Evolutionary conservation across 1,284 basidiomycete species (phyloP).

Genomic region (Neolentinus lepideus): DNA sequence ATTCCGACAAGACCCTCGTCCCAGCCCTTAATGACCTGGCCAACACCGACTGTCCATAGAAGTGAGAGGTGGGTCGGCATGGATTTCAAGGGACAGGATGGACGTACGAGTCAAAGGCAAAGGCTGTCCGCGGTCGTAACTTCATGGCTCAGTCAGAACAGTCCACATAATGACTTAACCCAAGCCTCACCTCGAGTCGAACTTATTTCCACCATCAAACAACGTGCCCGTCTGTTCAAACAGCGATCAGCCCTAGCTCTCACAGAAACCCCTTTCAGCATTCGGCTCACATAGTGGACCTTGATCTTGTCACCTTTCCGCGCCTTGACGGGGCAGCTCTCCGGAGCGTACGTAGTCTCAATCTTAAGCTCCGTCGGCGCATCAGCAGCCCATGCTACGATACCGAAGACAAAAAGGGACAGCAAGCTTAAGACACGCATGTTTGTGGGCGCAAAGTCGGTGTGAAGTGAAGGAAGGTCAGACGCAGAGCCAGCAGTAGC

Average conservation of each 20-base stretch:
- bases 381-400: slow-evolving; percentile 28
- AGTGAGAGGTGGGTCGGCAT: slow-evolving; percentile 2
- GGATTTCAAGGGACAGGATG: neutral
- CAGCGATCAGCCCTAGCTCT: neutral
- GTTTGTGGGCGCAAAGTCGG: slow-evolving; percentile 4
- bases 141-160: slow-evolving; percentile 19
- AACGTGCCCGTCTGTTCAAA: slow-evolving; percentile 64
- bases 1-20: slow-evolving; percentile 76
- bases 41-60: slow-evolving; percentile 54
- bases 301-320: slow-evolving; percentile 59
- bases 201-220: slow-evolving; percentile 66
- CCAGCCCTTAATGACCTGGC: slow-evolving; percentile 82
- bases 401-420: slow-evolving; percentile 30
- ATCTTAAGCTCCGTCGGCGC: slow-evolving; percentile 51
- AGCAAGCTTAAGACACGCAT: slow-evolving; percentile 45
- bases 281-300: slow-evolving; percentile 74
- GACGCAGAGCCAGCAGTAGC: too few species aligned
- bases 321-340: slow-evolving; percentile 51
- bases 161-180: neutral
- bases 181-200: slow-evolving; percentile 67
- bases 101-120: slow-evolving; percentile 61
- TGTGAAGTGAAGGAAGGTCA: too few species aligned
- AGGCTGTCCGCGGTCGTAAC: slow-evolving; percentile 60
- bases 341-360: slow-evolving; percentile 52
- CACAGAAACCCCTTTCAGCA: neutral